These are phyloP conservation scores for Sarocladium kiliense DNA, from an alignment of 2,329 filamentous ascomycete species.

Conservation along the genomic window DNA sequence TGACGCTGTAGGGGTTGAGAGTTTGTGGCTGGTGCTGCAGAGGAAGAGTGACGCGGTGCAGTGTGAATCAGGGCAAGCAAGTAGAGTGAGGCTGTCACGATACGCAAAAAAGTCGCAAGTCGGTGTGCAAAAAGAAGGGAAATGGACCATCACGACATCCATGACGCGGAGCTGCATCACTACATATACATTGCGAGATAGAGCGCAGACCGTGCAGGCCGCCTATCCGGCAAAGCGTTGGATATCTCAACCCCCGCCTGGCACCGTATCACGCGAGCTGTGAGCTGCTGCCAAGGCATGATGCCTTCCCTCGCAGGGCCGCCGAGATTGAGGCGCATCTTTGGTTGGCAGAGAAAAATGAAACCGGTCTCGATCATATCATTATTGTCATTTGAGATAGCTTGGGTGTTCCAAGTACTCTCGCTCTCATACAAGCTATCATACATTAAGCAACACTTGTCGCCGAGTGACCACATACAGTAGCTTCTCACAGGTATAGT, in stretches of 20 bases:
- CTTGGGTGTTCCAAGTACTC: too few species aligned
- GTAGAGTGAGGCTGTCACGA: neutral
- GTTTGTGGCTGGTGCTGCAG: neutral
- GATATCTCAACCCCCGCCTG: neutral
- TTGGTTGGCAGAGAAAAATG: neutral
- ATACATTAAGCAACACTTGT: conserved; percentile 7
- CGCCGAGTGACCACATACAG: neutral
- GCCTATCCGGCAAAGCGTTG: neutral
- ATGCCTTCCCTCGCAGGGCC: neutral
- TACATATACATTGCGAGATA: neutral
- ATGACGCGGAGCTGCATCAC: conserved; percentile 1
- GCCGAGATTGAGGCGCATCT: neutral
- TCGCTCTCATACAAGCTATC: neutral
- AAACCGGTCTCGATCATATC: too few species aligned
- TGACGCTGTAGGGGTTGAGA: neutral
- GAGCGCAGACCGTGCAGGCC: neutral
- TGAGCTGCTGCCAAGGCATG: neutral
- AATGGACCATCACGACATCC: neutral
- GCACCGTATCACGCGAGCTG: neutral
- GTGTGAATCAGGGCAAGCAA: too few species aligned
- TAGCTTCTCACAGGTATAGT: neutral
- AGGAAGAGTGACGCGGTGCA: neutral
- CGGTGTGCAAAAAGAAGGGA: neutral
- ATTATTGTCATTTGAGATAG: too few species aligned
- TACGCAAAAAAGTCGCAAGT: neutral